phyloP scores from a whole-genome alignment of 1,139 yeast genomes.

The Geotrichum aggregatum region DNA sequence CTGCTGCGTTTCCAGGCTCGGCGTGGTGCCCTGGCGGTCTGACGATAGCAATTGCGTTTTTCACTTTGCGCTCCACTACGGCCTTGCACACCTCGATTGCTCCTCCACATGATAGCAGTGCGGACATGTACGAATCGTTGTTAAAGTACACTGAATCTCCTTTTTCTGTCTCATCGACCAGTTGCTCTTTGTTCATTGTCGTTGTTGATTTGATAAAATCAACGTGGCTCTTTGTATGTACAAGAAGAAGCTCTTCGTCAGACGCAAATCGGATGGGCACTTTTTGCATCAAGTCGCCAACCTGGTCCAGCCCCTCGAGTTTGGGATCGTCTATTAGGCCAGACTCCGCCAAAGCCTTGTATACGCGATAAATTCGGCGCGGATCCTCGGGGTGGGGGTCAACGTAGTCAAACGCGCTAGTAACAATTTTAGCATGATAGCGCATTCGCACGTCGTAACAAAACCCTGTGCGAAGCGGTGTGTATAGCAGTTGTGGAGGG shows the following conservation, averaged over 20 bases:
- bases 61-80: conserved; percentile 87
- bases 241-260: conserved; percentile 77
- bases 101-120: conserved; percentile 93
- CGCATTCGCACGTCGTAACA: conserved; percentile 97
- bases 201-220: conserved; percentile 72
- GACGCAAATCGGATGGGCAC: conserved; percentile 89
- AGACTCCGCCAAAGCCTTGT: conserved; percentile 88
- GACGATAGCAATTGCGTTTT: conserved; percentile 89
- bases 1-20: conserved; percentile 95
- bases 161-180: conserved; percentile 77
- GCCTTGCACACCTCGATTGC: conserved; percentile 95
- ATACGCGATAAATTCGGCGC: conserved; percentile 86
- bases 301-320: conserved; percentile 70
- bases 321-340: conserved; percentile 82
- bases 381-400: conserved; percentile 99
- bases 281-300: conserved; percentile 85
- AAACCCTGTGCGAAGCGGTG: conserved; percentile 81
- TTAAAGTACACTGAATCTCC: conserved; percentile 96
- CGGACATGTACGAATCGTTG: conserved; percentile 83
- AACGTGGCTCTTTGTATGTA: conserved; percentile 79
- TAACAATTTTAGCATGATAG: conserved; percentile 90
- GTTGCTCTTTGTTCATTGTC: conserved; percentile 69
- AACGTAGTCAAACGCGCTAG: conserved; percentile 86
- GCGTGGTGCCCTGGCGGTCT: conserved; percentile 99
- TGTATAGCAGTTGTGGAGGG: conserved; percentile 55